Evolutionary conservation across 2,329 filamentous ascomycete genomes (phyloP), one percentile per base, ranked within the genome.

Genomic region (Didymella arachidicola): DNA sequence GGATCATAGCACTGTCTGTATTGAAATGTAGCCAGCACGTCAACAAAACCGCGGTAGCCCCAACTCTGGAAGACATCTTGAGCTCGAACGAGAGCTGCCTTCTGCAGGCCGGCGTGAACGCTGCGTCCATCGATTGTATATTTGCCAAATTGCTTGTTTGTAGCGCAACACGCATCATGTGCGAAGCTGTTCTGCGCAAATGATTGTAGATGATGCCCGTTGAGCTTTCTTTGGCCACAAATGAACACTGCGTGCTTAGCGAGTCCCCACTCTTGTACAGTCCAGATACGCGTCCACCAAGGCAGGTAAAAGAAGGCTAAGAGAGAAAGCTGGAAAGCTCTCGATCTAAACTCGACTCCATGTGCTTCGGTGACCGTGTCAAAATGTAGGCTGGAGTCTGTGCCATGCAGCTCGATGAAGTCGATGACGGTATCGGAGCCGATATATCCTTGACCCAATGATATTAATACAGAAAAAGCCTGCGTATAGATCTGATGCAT

Each of bases 401-500:
- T 12, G 0, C 14, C 52, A 4, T 42, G 18, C 8, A 32, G 38
- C 10, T 42, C 16, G 12, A 55, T 48, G 14, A 55, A 22, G 7
- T 43, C 38, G 14, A 55, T 36, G 22, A 41, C 38, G 16, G 36
- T 16, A 6, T 55, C 36, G 16, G 36, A 43, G 11, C 27, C 38
- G 12, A 18, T 29, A 19, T 44, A 55, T 3, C 36, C 27, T 25
- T 55, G 36, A 11, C 52, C 44, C 8, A 55, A 12, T 19, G 29
- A 55, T 18, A 42, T 47, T 7, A 55, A n/a, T 1, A 49, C 45
- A 2, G 19, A 7, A 4, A 22, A 44, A 32, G 53, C 53, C 7
- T 39, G 30, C 11, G 53, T 45, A 49, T 65, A 70, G 7, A 57
- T 69, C 2, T n/a, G 34, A 10, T 61, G 51, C 65, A 71, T 71